Percentiles rank a stretch among this genome's conserved stretches.
Conservation (phyloP, 768 basidiomycete genomes). For the Kondoa malvinella region DNA sequence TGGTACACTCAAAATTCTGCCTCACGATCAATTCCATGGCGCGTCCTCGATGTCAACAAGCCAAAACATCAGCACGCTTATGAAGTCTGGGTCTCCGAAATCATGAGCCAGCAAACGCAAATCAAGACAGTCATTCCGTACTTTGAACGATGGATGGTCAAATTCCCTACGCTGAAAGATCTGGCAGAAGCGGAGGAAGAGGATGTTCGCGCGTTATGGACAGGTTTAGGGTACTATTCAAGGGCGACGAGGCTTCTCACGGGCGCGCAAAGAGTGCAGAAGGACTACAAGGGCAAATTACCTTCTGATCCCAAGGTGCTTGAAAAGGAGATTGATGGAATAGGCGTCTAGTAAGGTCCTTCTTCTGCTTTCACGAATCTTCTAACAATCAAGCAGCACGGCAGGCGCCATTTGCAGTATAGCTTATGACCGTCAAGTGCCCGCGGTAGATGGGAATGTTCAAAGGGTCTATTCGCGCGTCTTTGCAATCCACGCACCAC, state of each 20-base stretch:
- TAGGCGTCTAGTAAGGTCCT: slow-evolving; percentile 42
- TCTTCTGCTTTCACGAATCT: too few relatives aligned
- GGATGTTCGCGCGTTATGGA: slow-evolving; percentile 75
- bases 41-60: slow-evolving; percentile 30
- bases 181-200: slow-evolving; percentile 53
- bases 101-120: slow-evolving; percentile 70
- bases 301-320: slow-evolving; percentile 65
- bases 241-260: slow-evolving; percentile 48
- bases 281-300: slow-evolving; percentile 49
- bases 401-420: slow-evolving; percentile 46
- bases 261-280: slow-evolving; percentile 65
- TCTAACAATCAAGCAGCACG: too few relatives aligned
- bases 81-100: slow-evolving; percentile 76
- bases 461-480: slow-evolving; percentile 59
- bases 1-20: not conserved
- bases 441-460: slow-evolving; percentile 49
- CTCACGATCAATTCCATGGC: not conserved
- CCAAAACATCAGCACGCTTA: slow-evolving; percentile 69
- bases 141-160: slow-evolving; percentile 45
- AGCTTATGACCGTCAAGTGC: slow-evolving; percentile 63
- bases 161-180: slow-evolving; percentile 19
- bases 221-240: slow-evolving; percentile 36
- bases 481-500: slow-evolving; percentile 61
- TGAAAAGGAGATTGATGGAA: slow-evolving; percentile 71
- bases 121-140: slow-evolving; percentile 57